phyloP scores from a whole-genome alignment of 2,329 filamentous ascomycete genomes.

The Aspergillus fumigatiaffinis region DNA sequence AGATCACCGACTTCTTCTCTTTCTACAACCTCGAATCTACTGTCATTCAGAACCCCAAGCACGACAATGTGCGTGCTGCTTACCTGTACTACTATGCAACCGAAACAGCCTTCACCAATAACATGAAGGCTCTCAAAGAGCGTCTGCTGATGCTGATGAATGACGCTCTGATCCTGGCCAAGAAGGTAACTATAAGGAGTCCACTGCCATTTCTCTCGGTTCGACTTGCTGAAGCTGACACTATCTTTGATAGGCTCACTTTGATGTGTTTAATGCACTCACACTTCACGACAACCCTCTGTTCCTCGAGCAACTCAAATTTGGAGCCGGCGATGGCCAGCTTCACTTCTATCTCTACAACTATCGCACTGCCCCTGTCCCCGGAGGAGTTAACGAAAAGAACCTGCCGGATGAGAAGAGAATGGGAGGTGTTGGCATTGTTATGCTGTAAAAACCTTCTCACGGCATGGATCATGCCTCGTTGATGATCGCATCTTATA shows the following conservation, averaged over 20 bases:
- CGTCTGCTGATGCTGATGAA: conserved; percentile 76
- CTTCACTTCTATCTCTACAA: conserved; percentile 98
- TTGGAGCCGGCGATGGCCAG: conserved; percentile 88
- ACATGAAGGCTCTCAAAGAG: conserved; percentile 62
- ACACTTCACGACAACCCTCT: conserved; percentile 90
- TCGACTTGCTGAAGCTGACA: conserved; percentile 4
- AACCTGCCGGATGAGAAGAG: conserved; percentile 73
- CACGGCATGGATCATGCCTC: neutral
- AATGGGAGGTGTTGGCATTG: conserved; percentile 83
- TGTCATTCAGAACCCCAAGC: conserved; percentile 75
- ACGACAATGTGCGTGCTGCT: conserved; percentile 77
- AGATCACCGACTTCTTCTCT: conserved; percentile 94
- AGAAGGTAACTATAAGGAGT: conserved; percentile 51
- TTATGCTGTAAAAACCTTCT: conserved; percentile 61
- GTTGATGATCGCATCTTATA: neutral
- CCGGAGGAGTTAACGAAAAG: conserved; percentile 75
- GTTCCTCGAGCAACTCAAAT: conserved; percentile 91
- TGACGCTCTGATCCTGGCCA: conserved; percentile 84
- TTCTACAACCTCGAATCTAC: conserved; percentile 95
- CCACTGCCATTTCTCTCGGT: neutral
- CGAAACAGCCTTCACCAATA: conserved; percentile 63
- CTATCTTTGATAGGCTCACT: conserved; percentile 53
- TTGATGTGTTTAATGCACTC: conserved; percentile 96
- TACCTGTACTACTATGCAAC: conserved; percentile 98
- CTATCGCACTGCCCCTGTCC: conserved; percentile 81